Evolutionary conservation across 768 basidiomycete genomes (phyloP).

Genomic region (Chalciporus pseudorubinellus): DNA sequence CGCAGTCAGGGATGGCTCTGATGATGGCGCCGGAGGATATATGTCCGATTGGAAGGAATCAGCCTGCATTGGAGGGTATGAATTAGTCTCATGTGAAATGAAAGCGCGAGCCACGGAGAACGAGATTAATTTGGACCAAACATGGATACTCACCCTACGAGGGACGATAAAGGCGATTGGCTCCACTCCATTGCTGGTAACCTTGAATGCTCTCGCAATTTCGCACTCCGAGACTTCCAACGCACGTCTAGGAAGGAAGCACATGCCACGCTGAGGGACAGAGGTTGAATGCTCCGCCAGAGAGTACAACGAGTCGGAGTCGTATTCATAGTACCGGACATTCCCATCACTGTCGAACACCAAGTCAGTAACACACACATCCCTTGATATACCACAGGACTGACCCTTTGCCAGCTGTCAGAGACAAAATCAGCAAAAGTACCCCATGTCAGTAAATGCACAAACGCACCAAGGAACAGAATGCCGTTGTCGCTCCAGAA

Average conservation of each 20-base stretch:
- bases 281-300: constrained; percentile 84
- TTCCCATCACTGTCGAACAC: constrained; percentile 76
- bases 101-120: not conserved
- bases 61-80: constrained; percentile 45
- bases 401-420: constrained; percentile 82
- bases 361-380: constrained; percentile 1
- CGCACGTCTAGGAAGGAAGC: constrained; percentile 90
- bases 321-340: constrained; percentile 96
- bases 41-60: constrained; percentile 98
- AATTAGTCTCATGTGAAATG: not conserved
- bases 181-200: constrained; percentile 70
- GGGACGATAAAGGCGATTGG: constrained; percentile 96
- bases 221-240: constrained; percentile 90
- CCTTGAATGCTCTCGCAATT: constrained; percentile 93
- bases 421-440: not conserved
- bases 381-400: constrained; percentile 13
- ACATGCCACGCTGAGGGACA: constrained; percentile 96
- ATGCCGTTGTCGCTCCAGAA: constrained; percentile 97
- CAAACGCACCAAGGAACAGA: constrained; percentile 68
- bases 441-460: not conserved
- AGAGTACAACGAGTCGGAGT: constrained; percentile 73
- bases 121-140: not conserved
- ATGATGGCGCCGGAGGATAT: constrained; percentile 86
- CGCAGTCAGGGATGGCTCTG: constrained; percentile 76
- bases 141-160: constrained; percentile 61